Conservation (phyloP, 129 eudicot species). For the Kitagawia praeruptora region DNA sequence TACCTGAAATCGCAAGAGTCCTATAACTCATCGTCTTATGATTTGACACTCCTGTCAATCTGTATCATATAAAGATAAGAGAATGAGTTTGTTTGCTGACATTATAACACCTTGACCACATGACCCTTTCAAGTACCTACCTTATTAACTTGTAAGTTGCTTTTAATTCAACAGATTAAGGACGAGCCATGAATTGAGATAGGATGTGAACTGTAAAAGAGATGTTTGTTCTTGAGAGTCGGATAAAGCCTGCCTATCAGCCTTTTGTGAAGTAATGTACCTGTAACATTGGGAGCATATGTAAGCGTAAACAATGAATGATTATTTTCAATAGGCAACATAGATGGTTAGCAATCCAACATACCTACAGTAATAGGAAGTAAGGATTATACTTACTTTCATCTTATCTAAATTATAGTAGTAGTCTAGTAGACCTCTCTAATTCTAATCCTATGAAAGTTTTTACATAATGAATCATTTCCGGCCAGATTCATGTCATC, state of each 20-base stretch:
- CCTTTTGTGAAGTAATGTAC: too few relatives aligned
- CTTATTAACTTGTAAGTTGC: neutral
- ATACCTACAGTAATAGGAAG: too few relatives aligned
- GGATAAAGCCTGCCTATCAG: neutral
- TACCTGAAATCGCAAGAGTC: neutral
- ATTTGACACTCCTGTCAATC: neutral
- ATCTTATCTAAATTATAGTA: too few relatives aligned
- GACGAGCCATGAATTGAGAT: neutral
- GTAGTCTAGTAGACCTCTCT: too few relatives aligned
- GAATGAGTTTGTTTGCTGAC: neutral
- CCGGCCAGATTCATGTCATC: neutral
- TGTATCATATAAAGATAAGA: neutral
- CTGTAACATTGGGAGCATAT: too few relatives aligned
- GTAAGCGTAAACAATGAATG: too few relatives aligned
- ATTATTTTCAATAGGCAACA: too few relatives aligned
- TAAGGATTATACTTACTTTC: too few relatives aligned
- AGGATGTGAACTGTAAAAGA: neutral
- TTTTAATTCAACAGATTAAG: neutral
- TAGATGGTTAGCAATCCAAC: too few relatives aligned
- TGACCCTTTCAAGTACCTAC: neutral
- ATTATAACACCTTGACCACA: neutral
- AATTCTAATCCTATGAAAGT: too few relatives aligned
- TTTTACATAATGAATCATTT: neutral
- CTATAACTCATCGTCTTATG: too few relatives aligned
- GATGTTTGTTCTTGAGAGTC: neutral